These are phyloP conservation scores for Nakataea oryzae DNA, from an alignment of 2,329 filamentous ascomycete genomes.

Conservation along the genomic window DNA sequence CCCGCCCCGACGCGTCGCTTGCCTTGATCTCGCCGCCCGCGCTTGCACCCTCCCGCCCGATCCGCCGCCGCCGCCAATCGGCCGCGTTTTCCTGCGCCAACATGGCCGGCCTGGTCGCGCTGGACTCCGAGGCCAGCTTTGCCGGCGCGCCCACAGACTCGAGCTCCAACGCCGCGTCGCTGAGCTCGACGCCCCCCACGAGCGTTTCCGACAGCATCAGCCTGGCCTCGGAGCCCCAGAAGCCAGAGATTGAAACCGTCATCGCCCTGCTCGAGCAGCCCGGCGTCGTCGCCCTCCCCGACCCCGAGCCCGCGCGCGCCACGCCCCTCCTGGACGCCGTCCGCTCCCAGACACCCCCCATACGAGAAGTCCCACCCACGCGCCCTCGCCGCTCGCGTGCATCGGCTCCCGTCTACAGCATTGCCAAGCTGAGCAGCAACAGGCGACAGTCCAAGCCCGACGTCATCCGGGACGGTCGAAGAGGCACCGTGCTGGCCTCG, in stretches of 20 bases:
- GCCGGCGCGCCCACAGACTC: conserved; percentile 17
- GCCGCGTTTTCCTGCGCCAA: neutral
- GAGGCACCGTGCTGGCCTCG: conserved; percentile 11
- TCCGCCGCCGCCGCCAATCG: neutral
- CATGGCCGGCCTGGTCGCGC: conserved; percentile 4
- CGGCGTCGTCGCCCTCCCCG: conserved; percentile 12
- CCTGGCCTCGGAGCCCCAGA: conserved; percentile 17
- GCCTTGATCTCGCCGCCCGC: neutral
- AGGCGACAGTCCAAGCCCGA: conserved; percentile 44
- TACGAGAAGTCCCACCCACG: conserved; percentile 14
- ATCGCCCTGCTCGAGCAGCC: conserved; percentile 3
- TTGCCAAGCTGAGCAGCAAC: conserved; percentile 52
- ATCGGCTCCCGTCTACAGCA: conserved; percentile 56
- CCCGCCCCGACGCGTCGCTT: neutral
- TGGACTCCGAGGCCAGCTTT: conserved; percentile 15
- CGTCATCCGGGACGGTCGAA: conserved; percentile 29
- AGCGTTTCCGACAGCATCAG: conserved; percentile 20
- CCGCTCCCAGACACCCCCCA: conserved; percentile 2
- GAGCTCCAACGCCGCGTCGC: conserved; percentile 16
- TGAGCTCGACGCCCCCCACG: conserved; percentile 21
- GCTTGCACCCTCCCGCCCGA: neutral
- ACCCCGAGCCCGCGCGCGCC: neutral
- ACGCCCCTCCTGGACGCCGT: neutral
- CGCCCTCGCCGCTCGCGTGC: conserved; percentile 45
- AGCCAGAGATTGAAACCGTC: conserved; percentile 7